Percentiles rank a stretch among this genome's conserved stretches.
phyloP scores from a whole-genome alignment of 768 basidiomycete species.

The Strobilomyces echinocephalus region DNA sequence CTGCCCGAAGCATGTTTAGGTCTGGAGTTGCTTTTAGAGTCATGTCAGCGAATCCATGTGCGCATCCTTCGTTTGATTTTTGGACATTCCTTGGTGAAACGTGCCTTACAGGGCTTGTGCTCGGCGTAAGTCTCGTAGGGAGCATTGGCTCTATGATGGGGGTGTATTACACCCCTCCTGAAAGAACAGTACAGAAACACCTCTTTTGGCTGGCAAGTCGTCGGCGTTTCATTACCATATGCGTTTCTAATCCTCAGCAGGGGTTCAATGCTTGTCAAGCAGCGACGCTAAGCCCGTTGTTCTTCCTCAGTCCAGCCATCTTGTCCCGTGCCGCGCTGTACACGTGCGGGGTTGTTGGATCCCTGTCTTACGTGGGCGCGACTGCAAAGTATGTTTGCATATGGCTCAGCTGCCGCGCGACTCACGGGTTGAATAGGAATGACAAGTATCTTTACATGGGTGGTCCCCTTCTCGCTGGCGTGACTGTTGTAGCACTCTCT shows the following conservation, averaged over 20 bases:
- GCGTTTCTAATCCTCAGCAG: constrained; percentile 31
- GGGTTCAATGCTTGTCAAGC: constrained; percentile 86
- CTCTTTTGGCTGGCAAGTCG: constrained; percentile 69
- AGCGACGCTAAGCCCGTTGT: constrained; percentile 81
- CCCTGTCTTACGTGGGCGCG: constrained; percentile 82
- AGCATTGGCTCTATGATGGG: constrained; percentile 86
- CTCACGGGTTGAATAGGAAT: constrained; percentile 37
- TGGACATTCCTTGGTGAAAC: not conserved
- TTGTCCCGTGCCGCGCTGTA: constrained; percentile 85
- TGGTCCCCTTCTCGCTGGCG: constrained; percentile 82
- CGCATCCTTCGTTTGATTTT: constrained; percentile 13
- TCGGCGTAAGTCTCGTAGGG: constrained; percentile 75
- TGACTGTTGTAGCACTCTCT: constrained; percentile 82
- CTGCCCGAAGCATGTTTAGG: constrained; percentile 74
- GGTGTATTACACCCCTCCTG: constrained; percentile 71
- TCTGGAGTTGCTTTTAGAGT: constrained; percentile 64
- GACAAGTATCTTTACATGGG: constrained; percentile 85
- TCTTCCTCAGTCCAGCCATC: constrained; percentile 82
- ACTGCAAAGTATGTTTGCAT: constrained; percentile 59
- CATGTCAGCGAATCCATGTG: constrained; percentile 83
- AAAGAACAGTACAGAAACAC: constrained; percentile 73
- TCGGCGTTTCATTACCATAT: not conserved
- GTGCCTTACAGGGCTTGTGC: constrained; percentile 59
- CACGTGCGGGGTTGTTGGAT: constrained; percentile 81
- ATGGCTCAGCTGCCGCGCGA: not conserved